These are phyloP conservation scores for Linderina pennispora DNA, from an alignment of 192 early-diverging fungal species.

Conservation along the genomic window DNA sequence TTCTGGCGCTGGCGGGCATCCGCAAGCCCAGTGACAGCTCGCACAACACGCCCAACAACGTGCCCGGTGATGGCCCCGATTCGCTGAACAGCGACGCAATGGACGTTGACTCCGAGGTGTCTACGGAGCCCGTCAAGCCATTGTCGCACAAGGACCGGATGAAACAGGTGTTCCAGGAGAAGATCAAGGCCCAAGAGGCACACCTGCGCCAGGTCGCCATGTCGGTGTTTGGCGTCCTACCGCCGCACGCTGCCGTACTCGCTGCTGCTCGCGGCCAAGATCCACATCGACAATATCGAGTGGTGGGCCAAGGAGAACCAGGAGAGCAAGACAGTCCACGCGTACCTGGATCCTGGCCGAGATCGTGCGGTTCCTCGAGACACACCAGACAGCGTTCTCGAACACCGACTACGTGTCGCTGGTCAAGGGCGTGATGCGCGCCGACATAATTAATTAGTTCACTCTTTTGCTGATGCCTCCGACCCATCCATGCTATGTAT, in stretches of 20 bases:
- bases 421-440: slow-evolving; percentile 43
- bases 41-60: not conserved
- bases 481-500: no score
- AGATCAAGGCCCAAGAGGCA: slow-evolving; percentile 29
- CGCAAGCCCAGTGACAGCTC: not conserved
- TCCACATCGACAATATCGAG: slow-evolving; percentile 44
- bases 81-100: not conserved
- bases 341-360: slow-evolving; percentile 29
- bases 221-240: slow-evolving; percentile 39
- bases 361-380: slow-evolving; percentile 33
- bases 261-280: slow-evolving; percentile 34
- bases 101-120: slow-evolving; percentile 13
- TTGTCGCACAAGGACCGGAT: slow-evolving; percentile 15
- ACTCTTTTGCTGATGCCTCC: no score
- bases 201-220: slow-evolving; percentile 26
- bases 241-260: slow-evolving; percentile 43
- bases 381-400: slow-evolving; percentile 34
- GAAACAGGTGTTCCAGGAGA: slow-evolving; percentile 29
- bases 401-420: slow-evolving; percentile 39
- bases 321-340: slow-evolving; percentile 24
- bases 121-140: not conserved
- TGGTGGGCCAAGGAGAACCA: slow-evolving; percentile 28
- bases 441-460: not conserved
- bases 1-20: slow-evolving; percentile 31
- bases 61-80: not conserved